phyloP scores from a whole-genome alignment of 2,329 filamentous ascomycete genomes.

The Elsinoe ampelina region DNA sequence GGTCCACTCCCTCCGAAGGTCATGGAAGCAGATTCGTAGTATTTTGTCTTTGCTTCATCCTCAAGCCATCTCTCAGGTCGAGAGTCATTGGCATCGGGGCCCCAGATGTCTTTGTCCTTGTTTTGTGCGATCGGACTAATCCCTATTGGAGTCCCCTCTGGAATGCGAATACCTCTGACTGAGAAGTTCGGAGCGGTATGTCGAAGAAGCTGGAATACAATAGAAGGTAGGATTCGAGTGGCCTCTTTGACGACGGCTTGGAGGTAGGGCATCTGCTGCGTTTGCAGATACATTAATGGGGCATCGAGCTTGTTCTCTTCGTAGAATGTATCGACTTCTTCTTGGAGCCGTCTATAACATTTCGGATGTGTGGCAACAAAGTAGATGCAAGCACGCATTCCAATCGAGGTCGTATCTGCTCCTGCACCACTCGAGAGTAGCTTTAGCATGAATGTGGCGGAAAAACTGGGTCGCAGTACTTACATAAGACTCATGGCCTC shows the following conservation, averaged over 20 bases:
- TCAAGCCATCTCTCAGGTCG: conserved; percentile 19
- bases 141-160: conserved; percentile 16
- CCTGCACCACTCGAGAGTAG: conserved; percentile 9
- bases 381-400: conserved; percentile 8
- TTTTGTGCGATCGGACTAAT: conserved; percentile 15
- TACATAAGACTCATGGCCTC: conserved; percentile 14
- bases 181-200: not conserved
- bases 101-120: conserved; percentile 15
- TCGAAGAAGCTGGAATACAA: not conserved
- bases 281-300: conserved; percentile 23
- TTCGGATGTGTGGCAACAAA: not conserved
- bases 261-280: not conserved
- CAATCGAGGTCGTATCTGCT: conserved; percentile 13
- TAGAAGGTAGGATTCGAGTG: not conserved
- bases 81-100: conserved; percentile 23
- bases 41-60: conserved; percentile 32
- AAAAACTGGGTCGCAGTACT: not conserved
- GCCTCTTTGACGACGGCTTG: not conserved
- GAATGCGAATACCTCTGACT: conserved; percentile 11
- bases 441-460: too few relatives aligned
- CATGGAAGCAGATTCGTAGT: conserved; percentile 18
- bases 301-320: not conserved
- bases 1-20: conserved; percentile 20
- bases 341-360: not conserved
- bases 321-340: conserved; percentile 5